phyloP scores from a whole-genome alignment of 441 rosid species.

The Mallotus repandus region DNA sequence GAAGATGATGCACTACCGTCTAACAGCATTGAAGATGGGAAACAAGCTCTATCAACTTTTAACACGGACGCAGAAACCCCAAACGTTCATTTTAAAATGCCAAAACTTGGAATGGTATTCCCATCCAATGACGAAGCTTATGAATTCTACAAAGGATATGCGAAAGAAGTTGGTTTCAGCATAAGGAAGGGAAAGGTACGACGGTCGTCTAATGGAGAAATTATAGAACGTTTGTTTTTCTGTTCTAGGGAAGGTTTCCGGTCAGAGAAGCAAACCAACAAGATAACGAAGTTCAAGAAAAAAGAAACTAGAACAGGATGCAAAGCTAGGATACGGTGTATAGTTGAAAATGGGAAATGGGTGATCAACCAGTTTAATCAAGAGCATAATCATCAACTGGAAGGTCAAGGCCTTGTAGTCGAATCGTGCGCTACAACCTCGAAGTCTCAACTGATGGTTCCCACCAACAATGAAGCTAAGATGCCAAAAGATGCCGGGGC shows the following conservation, averaged over 20 bases:
- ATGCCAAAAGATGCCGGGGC: slow-evolving; percentile 18
- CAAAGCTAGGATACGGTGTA: slow-evolving; percentile 17
- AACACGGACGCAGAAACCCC: neutral
- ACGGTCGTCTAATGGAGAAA: slow-evolving; percentile 3
- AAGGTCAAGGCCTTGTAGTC: too few relatives aligned
- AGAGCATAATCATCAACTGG: too few relatives aligned
- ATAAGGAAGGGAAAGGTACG: slow-evolving; percentile 24
- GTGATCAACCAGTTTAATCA: too few relatives aligned
- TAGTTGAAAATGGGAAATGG: too few relatives aligned
- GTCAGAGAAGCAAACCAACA: slow-evolving; percentile 3
- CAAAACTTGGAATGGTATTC: slow-evolving; percentile 23
- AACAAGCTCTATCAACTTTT: neutral
- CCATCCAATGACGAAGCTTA: slow-evolving; percentile 22
- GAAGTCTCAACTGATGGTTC: too few relatives aligned
- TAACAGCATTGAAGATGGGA: too few relatives aligned
- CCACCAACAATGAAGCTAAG: too few relatives aligned
- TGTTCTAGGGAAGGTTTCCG: slow-evolving; percentile 20
- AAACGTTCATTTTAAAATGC: slow-evolving; percentile 1
- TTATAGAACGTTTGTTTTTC: slow-evolving; percentile 11
- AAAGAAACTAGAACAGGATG: slow-evolving; percentile 33
- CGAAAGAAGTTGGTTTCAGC: slow-evolving; percentile 13
- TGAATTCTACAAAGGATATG: slow-evolving; percentile 21
- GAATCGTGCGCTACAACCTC: too few relatives aligned
- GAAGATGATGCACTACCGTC: too few relatives aligned
- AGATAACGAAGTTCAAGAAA: slow-evolving; percentile 17